These are phyloP conservation scores for Jatropha multifida DNA, from an alignment of 441 rosid species.

Conservation along the genomic window DNA sequence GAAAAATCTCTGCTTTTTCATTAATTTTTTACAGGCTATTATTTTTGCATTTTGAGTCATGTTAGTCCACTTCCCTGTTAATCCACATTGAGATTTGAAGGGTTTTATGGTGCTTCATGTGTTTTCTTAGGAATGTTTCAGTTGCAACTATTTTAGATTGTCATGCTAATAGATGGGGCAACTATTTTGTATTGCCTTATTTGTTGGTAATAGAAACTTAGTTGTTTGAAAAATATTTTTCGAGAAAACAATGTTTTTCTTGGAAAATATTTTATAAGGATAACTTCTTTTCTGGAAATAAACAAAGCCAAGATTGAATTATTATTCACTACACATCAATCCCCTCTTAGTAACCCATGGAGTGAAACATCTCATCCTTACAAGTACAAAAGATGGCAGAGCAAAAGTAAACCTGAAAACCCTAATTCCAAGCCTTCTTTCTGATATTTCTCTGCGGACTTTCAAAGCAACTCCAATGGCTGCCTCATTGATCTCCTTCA, in stretches of 20 bases:
- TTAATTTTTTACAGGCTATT: neutral
- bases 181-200: neutral
- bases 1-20: slow-evolving; percentile 10
- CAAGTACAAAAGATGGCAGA: slow-evolving; percentile 25
- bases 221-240: no score
- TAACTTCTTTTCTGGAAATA: no score
- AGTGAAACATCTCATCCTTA: slow-evolving; percentile 34
- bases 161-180: neutral
- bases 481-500: slow-evolving; percentile 31
- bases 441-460: slow-evolving; percentile 22
- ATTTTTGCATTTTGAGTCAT: neutral
- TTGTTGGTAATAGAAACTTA: no score
- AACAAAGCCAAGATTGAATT: no score
- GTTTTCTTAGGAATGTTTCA: neutral
- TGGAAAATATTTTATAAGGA: no score
- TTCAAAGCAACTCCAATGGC: slow-evolving; percentile 22
- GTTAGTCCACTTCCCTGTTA: neutral
- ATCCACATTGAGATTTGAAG: neutral
- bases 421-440: slow-evolving; percentile 32
- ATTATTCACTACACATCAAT: neutral
- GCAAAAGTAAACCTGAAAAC: slow-evolving; percentile 33
- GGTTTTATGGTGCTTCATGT: neutral
- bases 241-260: no score
- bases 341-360: slow-evolving; percentile 36
- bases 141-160: neutral